Percentiles rank a stretch among this genome's conserved stretches.
Conservation (phyloP, 805 yeast species). For the Tetrapisispora arboricola region DNA sequence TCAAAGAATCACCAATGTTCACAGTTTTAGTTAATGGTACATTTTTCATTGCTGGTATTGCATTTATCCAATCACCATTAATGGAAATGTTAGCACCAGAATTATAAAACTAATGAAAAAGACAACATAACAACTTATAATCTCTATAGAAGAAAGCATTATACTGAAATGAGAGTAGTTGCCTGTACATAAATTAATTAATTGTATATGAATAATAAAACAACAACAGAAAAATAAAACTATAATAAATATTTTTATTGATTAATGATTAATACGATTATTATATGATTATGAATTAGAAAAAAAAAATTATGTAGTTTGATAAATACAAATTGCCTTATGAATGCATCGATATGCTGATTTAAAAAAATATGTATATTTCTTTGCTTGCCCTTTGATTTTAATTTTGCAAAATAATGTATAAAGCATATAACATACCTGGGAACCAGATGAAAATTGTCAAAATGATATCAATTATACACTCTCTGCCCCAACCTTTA, state of each 20-base stretch:
- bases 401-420: conserved; percentile 35
- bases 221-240: too few relatives aligned
- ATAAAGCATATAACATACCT: conserved; percentile 68
- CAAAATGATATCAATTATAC: conserved; percentile 53
- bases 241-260: too few relatives aligned
- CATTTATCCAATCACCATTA: conserved; percentile 64
- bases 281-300: too few relatives aligned
- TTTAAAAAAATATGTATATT: too few relatives aligned
- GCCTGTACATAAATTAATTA: too few relatives aligned
- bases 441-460: conserved; percentile 48
- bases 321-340: too few relatives aligned
- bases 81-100: conserved; percentile 81
- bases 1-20: conserved; percentile 55
- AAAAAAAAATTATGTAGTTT: too few relatives aligned
- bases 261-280: too few relatives aligned
- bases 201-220: too few relatives aligned
- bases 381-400: not conserved
- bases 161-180: too few relatives aligned
- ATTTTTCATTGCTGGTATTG: conserved; percentile 63
- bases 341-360: too few relatives aligned
- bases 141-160: not conserved
- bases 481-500: conserved; percentile 54
- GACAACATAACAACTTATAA: too few relatives aligned
- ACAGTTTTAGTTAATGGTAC: conserved; percentile 54
- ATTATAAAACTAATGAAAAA: conserved; percentile 17